Evolutionary conservation across 1,139 yeast species (phyloP), one percentile per base, ranked within the genome.

Genomic region (Hyphopichia burtonii): DNA sequence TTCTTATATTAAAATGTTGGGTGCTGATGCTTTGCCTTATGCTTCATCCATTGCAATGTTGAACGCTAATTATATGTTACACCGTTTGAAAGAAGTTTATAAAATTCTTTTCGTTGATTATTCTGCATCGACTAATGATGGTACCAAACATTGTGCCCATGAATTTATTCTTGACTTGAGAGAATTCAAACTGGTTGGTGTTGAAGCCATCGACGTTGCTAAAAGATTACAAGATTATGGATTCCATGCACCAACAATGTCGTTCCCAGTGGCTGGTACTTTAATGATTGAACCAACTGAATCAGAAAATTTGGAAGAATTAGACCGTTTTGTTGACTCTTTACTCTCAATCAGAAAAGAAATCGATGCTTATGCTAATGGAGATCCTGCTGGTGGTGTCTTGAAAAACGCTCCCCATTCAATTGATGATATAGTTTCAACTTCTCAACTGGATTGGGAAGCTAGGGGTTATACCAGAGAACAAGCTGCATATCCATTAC

Each of bases 201-300:
- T 93, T 44, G 98, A 93, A 65, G 98, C 97, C 20, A 89, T 91
- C 56, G 99, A 93, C 62, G 83, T 93, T 46, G 98, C 99, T 46
- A 93, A 93, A 73, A 82, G 99, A 65, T 78, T 93, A 48, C 98
- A 93, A 67, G 99, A 93, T 68, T 93, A 91, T 61, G 97, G 98
- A 1, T 93, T 93, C 83, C 99, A 93, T 65, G 97, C 97, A 1
- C 99, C 99, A 52, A 93, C 99, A 39, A 83, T 93, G 89, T 93
- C 98, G 1, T 93, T 94, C 87, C 99, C 99, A 18, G 96, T 93
- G 41, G 91, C 97, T 11, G 96, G 96, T 47, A 93, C 99, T 3
- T 76, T 93, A 54, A 93, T 93, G 99, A 83, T 93, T 51, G 99
- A 93, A 68, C 99, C 99, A 45, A 93, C 99, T 4, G 99, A 93